phyloP scores from a whole-genome alignment of 768 basidiomycete genomes.

The Suillus tomentosus region DNA sequence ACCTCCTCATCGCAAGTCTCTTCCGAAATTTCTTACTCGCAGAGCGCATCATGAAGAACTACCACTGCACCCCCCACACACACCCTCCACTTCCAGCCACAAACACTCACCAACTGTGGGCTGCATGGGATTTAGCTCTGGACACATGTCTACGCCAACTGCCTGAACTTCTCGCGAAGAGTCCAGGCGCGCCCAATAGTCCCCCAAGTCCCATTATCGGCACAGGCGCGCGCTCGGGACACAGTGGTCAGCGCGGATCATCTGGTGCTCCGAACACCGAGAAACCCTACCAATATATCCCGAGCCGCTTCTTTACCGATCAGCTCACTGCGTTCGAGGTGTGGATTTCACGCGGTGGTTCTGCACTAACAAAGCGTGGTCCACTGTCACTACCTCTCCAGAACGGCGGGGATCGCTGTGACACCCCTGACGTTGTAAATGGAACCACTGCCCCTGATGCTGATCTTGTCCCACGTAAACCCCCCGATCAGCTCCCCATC shows the following conservation, averaged over 20 bases:
- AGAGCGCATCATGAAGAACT: conserved; percentile 96
- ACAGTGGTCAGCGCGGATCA: conserved; percentile 25
- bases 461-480: conserved; percentile 78
- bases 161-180: conserved; percentile 70
- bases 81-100: conserved; percentile 90
- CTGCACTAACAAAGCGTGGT: conserved; percentile 75
- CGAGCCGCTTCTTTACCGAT: conserved; percentile 93
- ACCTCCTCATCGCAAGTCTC: conserved; percentile 92
- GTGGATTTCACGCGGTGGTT: conserved; percentile 94
- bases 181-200: conserved; percentile 24
- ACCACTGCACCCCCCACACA: conserved; percentile 95
- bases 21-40: conserved; percentile 98
- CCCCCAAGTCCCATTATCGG: conserved; percentile 27
- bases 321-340: conserved; percentile 97
- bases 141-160: conserved; percentile 93
- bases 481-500: conserved; percentile 96
- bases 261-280: conserved; percentile 32
- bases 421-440: conserved; percentile 22
- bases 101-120: conserved; percentile 97
- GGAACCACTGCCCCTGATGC: conserved; percentile 26
- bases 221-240: conserved; percentile 14
- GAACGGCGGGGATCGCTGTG: conserved; percentile 35
- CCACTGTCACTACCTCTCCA: conserved; percentile 69
- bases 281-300: conserved; percentile 71
- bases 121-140: conserved; percentile 96